These are phyloP conservation scores for Leptodermis oblonga DNA, from an alignment of 257 asterid genomes.

Conservation along the genomic window DNA sequence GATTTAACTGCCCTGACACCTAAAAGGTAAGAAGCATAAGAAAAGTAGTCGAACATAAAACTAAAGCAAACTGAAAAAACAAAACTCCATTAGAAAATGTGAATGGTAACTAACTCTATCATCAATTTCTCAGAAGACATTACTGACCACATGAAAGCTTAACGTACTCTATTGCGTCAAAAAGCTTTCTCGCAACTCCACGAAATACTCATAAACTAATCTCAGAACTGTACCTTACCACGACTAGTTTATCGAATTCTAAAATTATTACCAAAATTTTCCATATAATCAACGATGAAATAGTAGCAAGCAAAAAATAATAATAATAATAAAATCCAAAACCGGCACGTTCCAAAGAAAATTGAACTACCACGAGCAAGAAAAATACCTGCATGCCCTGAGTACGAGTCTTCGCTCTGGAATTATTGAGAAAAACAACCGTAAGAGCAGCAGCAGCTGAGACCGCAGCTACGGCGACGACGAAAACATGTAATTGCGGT, in stretches of 20 bases:
- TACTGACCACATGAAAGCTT: neutral
- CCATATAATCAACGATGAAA: neutral
- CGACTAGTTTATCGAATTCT: neutral
- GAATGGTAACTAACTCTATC: neutral
- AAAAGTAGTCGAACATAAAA: slow-evolving; percentile 12
- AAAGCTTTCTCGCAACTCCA: neutral
- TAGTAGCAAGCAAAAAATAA: neutral
- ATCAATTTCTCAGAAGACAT: neutral
- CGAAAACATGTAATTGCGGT: slow-evolving; percentile 42
- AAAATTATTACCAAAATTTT: neutral
- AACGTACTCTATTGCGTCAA: neutral
- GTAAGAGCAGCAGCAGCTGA: slow-evolving; percentile 66
- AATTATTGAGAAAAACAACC: slow-evolving; percentile 33
- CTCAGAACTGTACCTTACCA: neutral
- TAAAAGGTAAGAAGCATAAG: slow-evolving; percentile 30
- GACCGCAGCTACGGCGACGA: slow-evolving; percentile 48
- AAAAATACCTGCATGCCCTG: slow-evolving; percentile 33
- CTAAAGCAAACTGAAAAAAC: neutral
- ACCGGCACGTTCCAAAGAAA: neutral
- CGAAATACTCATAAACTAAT: neutral
- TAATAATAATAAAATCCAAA: too few species aligned
- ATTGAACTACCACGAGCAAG: neutral
- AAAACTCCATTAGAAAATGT: neutral
- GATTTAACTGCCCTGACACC: slow-evolving; percentile 55
- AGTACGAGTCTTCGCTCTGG: slow-evolving; percentile 24